Conservation (phyloP, 805 yeast species). For the Yamadazyma akitaensis region DNA sequence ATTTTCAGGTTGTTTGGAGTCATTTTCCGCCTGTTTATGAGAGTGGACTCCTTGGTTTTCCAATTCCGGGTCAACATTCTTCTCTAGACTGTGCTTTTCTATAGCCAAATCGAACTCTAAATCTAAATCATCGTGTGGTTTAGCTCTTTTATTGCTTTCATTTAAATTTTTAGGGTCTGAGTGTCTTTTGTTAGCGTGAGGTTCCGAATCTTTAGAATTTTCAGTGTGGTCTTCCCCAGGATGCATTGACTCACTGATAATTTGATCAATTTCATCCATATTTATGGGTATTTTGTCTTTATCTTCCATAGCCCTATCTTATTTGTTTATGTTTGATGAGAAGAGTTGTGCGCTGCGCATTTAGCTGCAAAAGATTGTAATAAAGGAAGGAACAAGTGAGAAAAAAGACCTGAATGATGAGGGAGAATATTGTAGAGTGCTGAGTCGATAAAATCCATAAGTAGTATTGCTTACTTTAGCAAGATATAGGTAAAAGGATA, state of each 20-base stretch:
- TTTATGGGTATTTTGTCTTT: conserved; percentile 5
- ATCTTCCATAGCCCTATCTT: neutral
- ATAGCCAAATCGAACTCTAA: conserved; percentile 6
- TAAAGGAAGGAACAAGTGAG: neutral
- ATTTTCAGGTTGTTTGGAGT: neutral
- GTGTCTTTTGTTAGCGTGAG: neutral
- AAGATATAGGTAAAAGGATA: no score
- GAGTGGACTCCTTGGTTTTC: neutral
- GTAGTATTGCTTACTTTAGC: no score
- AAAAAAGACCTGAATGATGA: neutral
- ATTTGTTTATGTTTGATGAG: conserved; percentile 7
- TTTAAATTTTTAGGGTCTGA: neutral
- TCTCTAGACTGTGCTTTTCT: conserved; percentile 1
- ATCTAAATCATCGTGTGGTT: neutral
- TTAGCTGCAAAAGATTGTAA: neutral
- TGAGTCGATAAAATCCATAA: no score
- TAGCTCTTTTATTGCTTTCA: neutral
- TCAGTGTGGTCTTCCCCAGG: neutral
- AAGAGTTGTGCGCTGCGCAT: conserved; percentile 8
- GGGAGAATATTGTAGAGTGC: no score
- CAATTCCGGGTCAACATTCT: neutral
- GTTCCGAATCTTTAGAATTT: neutral
- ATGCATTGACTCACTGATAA: conserved; percentile 13
- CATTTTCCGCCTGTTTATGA: neutral
- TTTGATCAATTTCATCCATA: conserved; percentile 15